Percentiles rank a stretch among this genome's conserved stretches.
Evolutionary conservation across 306 rosid genomes (phyloP).

Genomic region (Cucurbita maxima): DNA sequence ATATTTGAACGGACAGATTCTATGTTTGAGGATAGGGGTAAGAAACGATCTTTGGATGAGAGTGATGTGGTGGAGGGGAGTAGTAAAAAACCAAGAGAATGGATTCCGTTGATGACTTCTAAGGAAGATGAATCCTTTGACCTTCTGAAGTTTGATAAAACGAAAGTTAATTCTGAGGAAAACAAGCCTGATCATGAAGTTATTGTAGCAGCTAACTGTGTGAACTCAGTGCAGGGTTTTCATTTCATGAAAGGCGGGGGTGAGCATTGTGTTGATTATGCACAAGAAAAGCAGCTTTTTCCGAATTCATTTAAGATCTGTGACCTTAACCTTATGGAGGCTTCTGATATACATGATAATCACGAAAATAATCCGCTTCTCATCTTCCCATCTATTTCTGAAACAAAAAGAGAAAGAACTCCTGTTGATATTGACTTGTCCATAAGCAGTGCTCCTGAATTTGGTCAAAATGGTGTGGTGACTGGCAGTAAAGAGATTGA

Average conservation of each 20-base stretch:
- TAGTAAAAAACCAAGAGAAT: conserved; percentile 46
- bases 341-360: conserved; percentile 60
- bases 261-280: conserved; percentile 32
- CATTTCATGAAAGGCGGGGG: conserved; percentile 32
- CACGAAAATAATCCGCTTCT: conserved; percentile 38
- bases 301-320: conserved; percentile 76
- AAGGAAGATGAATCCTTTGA: conserved; percentile 38
- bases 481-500: conserved; percentile 64
- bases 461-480: conserved; percentile 34
- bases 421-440: conserved; percentile 57
- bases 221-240: conserved; percentile 23
- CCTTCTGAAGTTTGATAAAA: conserved; percentile 31
- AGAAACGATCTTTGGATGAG: conserved; percentile 45
- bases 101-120: conserved; percentile 35
- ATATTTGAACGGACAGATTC: conserved; percentile 30
- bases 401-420: conserved; percentile 32
- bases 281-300: conserved; percentile 54
- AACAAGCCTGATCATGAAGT: conserved; percentile 22
- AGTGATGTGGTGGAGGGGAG: conserved; percentile 34
- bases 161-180: conserved; percentile 24
- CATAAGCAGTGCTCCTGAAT: conserved; percentile 35
- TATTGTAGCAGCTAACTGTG: conserved; percentile 27
- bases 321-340: conserved; percentile 86
- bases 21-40: conserved; percentile 41
- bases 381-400: conserved; percentile 35